phyloP scores from a whole-genome alignment of 2,329 filamentous ascomycete genomes.

The Talaromyces verruculosus region DNA sequence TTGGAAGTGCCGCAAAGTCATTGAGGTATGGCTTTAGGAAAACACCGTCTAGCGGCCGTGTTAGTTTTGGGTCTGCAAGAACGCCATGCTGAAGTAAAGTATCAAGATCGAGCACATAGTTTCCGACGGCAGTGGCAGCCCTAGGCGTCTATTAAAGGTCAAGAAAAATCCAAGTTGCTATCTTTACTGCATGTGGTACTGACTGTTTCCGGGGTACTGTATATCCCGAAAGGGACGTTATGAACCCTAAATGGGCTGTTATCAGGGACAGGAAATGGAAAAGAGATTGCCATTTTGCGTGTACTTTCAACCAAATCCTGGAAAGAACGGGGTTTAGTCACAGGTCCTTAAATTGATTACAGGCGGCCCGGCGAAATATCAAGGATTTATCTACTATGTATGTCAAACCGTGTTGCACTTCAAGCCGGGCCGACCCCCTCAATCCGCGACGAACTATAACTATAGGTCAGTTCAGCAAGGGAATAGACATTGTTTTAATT shows the following conservation, averaged over 20 bases:
- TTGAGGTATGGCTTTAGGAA: slow-evolving; percentile 9
- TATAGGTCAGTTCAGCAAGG: neutral
- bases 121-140: neutral
- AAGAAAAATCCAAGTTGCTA: neutral
- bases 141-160: neutral
- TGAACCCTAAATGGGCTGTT: slow-evolving; percentile 28
- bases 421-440: neutral
- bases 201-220: neutral
- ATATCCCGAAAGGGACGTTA: slow-evolving; percentile 16
- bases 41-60: neutral
- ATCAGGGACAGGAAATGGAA: slow-evolving; percentile 48
- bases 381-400: neutral
- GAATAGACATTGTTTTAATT: neutral
- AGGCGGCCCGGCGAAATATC: neutral
- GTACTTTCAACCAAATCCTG: neutral
- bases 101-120: slow-evolving; percentile 5
- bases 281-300: neutral
- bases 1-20: slow-evolving; percentile 9
- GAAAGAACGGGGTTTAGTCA: neutral
- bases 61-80: neutral
- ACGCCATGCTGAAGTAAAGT: slow-evolving; percentile 4
- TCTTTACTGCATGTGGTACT: neutral
- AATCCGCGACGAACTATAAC: neutral
- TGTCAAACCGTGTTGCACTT: neutral
- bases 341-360: neutral